Evolutionary conservation across 805 yeast species (phyloP).

Genomic region (Zygoascus tannicola): DNA sequence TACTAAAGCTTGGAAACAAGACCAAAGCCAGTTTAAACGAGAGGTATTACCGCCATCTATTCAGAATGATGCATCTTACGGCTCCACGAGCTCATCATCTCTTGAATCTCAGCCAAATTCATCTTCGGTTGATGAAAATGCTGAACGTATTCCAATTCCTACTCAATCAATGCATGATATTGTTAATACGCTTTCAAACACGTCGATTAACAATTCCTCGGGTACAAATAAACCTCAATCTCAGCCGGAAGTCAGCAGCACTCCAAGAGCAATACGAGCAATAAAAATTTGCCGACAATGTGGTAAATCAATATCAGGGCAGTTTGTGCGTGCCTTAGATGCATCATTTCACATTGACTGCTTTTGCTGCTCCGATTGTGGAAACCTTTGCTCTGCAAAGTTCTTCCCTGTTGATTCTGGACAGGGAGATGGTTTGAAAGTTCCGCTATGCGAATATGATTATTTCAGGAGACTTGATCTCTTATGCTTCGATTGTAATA

Average conservation of each 20-base stretch:
- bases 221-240: neutral
- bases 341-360: constrained; percentile 78
- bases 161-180: neutral
- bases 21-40: neutral
- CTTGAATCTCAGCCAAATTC: neutral
- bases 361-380: constrained; percentile 80
- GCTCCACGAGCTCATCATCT: neutral
- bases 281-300: constrained; percentile 42
- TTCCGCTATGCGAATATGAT: constrained; percentile 82
- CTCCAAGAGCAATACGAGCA: constrained; percentile 3
- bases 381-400: constrained; percentile 68
- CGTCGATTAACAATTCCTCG: neutral
- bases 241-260: neutral
- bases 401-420: constrained; percentile 70
- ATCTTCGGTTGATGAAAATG: neutral
- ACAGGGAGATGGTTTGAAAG: constrained; percentile 26
- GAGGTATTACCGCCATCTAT: neutral
- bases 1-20: neutral
- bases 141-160: neutral
- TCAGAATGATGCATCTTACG: neutral
- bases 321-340: constrained; percentile 76
- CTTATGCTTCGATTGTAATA: constrained; percentile 78
- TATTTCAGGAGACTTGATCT: constrained; percentile 78
- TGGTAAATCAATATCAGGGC: constrained; percentile 48
- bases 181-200: neutral